Evolutionary conservation across 2,329 filamentous ascomycete genomes (phyloP).

Genomic region (Penicillium sclerotiorum): DNA sequence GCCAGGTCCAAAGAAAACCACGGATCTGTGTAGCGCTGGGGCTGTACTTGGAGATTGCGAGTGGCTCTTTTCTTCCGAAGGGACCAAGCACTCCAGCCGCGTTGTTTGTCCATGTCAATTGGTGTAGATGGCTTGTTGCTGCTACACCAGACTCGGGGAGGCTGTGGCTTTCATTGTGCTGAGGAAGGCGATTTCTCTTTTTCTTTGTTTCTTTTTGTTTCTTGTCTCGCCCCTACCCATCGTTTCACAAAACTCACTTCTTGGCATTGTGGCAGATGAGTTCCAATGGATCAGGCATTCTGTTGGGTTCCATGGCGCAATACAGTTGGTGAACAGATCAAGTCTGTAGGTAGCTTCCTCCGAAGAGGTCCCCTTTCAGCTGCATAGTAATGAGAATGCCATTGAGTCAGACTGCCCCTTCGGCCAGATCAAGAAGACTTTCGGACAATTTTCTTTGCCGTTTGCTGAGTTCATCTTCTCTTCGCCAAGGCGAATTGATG

Average conservation of each 20-base stretch:
- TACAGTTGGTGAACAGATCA: not conserved
- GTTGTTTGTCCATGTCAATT: constrained; percentile 13
- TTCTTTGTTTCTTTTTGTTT: not conserved
- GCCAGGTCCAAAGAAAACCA: constrained; percentile 22
- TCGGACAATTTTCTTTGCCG: not conserved
- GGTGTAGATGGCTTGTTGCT: not conserved
- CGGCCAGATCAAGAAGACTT: not conserved
- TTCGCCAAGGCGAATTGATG: not conserved
- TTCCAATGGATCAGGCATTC: not conserved
- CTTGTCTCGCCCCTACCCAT: not conserved
- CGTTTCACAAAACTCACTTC: too few relatives aligned
- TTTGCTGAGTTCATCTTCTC: not conserved
- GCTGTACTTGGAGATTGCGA: constrained; percentile 13
- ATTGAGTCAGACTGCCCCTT: not conserved
- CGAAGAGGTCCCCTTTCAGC: not conserved
- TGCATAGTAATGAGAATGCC: not conserved
- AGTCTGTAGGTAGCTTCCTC: not conserved
- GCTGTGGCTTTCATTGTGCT: constrained; percentile 14
- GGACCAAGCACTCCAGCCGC: constrained; percentile 16
- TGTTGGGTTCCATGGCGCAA: not conserved
- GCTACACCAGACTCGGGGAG: constrained; percentile 11
- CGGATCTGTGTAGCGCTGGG: constrained; percentile 25
- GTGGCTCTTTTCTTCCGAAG: constrained; percentile 25
- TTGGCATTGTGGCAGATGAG: too few relatives aligned
- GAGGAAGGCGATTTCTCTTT: not conserved